Base-by-base conservation (phyloP, 202 grass and related monocot genomes). In the Bolboschoenoplectus hybrid region DNA sequence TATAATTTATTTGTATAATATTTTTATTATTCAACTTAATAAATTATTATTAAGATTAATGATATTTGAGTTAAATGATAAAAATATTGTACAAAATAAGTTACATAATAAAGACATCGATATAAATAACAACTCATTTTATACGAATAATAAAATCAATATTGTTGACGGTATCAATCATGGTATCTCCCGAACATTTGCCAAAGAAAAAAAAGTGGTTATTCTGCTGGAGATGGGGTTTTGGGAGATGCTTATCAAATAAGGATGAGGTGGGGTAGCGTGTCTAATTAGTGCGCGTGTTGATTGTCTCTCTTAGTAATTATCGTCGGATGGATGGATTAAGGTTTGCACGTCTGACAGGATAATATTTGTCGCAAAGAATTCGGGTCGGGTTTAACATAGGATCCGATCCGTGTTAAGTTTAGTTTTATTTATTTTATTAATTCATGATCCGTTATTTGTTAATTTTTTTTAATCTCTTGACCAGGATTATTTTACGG, bases 321-420 rank as follows among this genome's bases (percentile, higher is more conserved):
- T 13, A 50, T 41, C 49, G 9, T 56, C 55, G 35, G 16, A 0
- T 81, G 77, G 0, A 13, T 55, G 52, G 40, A 58, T 81, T 61
- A 7, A 60, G 78, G 78, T 7, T 6, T 43, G 53, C 78, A 81
- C 78, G 78, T 81, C 78, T 61, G 17, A 71, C 14, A n/a, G 40
- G 14, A 45, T 43, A 70, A 45, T 9, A 19, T 9, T 72, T 46
- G 68, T 71, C 19, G 7, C 16, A 9, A 71, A 20, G 68, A 0
- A 3, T 71, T 44, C 43, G 43, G 68, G 40, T 72, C 17, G 17
- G 68, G 17, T 72, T 19, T 72, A 19, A 19, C 13, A 72, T 72
- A 3, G 68, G 3, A 71, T 72, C 7, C 41, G 43, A 44, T 44
- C 43, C 43, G 10, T 55, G 12, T 55, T 44, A n/a, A n/a, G 39